Percentiles rank a stretch among this genome's conserved stretches.
Conservation (phyloP, 257 asterid species). For the Henckelia pumila region DNA sequence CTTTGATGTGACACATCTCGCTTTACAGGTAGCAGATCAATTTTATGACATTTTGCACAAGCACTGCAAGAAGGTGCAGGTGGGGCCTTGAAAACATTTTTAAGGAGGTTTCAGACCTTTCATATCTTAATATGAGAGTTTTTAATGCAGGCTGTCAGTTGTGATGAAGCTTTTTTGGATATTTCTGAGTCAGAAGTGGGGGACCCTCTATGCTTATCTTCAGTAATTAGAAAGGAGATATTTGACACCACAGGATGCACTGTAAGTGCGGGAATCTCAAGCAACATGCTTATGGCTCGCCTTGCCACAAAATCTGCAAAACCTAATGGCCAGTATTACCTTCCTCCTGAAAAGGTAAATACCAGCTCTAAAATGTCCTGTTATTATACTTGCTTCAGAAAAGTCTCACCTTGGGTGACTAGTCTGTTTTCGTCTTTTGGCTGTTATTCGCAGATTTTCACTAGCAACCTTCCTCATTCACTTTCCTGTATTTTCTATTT, state of each 20-base stretch:
- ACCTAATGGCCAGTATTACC: constrained; percentile 83
- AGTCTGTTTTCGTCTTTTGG: too few relatives aligned
- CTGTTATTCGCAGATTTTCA: too few relatives aligned
- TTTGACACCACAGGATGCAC: constrained; percentile 72
- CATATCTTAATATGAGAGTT: constrained; percentile 25
- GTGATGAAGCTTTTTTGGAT: constrained; percentile 96
- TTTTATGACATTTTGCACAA: constrained; percentile 85
- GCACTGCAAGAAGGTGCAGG: constrained; percentile 93
- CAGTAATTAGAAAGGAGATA: constrained; percentile 71
- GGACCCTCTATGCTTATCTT: constrained; percentile 71
- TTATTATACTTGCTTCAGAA: neutral
- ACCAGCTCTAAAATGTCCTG: neutral
- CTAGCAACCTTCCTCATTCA: too few relatives aligned
- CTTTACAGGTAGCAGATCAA: constrained; percentile 86
- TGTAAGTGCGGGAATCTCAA: constrained; percentile 94
- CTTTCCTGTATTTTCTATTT: too few relatives aligned
- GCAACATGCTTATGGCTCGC: constrained; percentile 94
- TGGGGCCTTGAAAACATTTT: constrained; percentile 30
- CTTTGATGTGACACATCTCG: constrained; percentile 15
- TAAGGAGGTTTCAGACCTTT: constrained; percentile 15
- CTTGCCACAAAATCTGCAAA: constrained; percentile 94
- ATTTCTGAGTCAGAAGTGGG: constrained; percentile 62
- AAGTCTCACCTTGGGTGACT: too few relatives aligned
- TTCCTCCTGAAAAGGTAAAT: constrained; percentile 69
- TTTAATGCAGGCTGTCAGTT: constrained; percentile 81